Conservation (phyloP, 139 green algal genomes). For the Tetradesmus lagerheimii region DNA sequence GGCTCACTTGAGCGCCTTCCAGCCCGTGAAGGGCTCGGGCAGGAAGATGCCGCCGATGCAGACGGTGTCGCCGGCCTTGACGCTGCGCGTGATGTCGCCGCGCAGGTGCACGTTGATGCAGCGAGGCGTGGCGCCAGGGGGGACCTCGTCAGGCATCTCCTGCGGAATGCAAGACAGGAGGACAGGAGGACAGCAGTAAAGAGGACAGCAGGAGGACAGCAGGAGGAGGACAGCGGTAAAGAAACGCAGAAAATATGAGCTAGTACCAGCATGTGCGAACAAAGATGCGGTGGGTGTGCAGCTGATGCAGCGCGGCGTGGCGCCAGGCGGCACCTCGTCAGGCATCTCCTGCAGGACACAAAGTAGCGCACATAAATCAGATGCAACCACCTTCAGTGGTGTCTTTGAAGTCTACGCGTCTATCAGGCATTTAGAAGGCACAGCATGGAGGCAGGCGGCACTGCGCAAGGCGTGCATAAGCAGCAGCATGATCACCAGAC, state of each 20-base stretch:
- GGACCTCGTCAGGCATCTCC: slow-evolving; percentile 78
- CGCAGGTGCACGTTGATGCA: slow-evolving; percentile 90
- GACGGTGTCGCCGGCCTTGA: slow-evolving; percentile 91
- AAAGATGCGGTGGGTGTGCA: slow-evolving; percentile 71
- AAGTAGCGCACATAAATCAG: background rate
- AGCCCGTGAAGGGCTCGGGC: slow-evolving; percentile 90
- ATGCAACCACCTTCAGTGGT: too few relatives aligned
- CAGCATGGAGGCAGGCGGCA: too few relatives aligned
- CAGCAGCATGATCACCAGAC: too few relatives aligned
- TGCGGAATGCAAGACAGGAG: background rate
- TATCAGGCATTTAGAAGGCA: too few relatives aligned
- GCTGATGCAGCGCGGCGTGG: slow-evolving; percentile 91
- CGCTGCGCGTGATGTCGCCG: slow-evolving; percentile 87
- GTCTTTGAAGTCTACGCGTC: too few relatives aligned
- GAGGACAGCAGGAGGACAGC: background rate
- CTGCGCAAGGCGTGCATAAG: too few relatives aligned
- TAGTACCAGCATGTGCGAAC: too few relatives aligned
- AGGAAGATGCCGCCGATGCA: slow-evolving; percentile 93
- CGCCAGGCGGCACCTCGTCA: slow-evolving; percentile 92
- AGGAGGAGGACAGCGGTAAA: too few relatives aligned
- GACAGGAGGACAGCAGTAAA: background rate
- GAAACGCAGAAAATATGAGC: too few relatives aligned
- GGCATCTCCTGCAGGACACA: slow-evolving; percentile 9
- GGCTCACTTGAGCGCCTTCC: slow-evolving; percentile 74
- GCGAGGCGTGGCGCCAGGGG: slow-evolving; percentile 93